Conservation (phyloP, 495 filamentous ascomycete species). For the Xylaria grammica region DNA sequence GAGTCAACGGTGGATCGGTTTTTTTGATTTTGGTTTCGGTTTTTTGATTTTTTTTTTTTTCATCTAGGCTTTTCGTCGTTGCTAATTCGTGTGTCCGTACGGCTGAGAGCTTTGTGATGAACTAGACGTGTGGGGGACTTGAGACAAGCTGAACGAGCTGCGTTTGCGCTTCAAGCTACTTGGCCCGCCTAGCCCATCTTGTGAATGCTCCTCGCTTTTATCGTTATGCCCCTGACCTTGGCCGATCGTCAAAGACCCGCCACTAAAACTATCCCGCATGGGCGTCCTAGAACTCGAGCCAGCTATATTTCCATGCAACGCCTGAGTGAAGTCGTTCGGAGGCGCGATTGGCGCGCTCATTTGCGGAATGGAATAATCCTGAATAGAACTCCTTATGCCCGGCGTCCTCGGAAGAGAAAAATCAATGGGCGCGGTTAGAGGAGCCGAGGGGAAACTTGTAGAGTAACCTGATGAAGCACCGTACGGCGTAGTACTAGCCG, state of each 20-base stretch:
- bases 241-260: constrained; percentile 40
- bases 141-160: constrained; percentile 47
- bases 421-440: constrained; percentile 58
- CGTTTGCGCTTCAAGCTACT: constrained; percentile 56
- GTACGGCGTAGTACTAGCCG: constrained; percentile 45
- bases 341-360: constrained; percentile 61
- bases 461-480: constrained; percentile 53
- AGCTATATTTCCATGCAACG: constrained; percentile 52
- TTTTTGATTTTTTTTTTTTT: not conserved
- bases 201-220: constrained; percentile 45
- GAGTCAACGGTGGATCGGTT: no score
- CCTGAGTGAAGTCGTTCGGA: constrained; percentile 56
- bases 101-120: constrained; percentile 34
- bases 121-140: constrained; percentile 31
- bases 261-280: constrained; percentile 52
- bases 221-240: constrained; percentile 44
- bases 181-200: constrained; percentile 38
- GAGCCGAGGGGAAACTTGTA: constrained; percentile 57
- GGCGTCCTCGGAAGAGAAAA: constrained; percentile 57
- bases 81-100: constrained; percentile 34
- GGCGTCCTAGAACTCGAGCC: constrained; percentile 47
- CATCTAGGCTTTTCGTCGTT: not conserved
- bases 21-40: not conserved
- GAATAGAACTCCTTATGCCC: constrained; percentile 43
- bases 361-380: constrained; percentile 60